These are phyloP conservation scores for Parasarocladium wereldwijsianum DNA, from an alignment of 2,329 filamentous ascomycete species.

Conservation along the genomic window DNA sequence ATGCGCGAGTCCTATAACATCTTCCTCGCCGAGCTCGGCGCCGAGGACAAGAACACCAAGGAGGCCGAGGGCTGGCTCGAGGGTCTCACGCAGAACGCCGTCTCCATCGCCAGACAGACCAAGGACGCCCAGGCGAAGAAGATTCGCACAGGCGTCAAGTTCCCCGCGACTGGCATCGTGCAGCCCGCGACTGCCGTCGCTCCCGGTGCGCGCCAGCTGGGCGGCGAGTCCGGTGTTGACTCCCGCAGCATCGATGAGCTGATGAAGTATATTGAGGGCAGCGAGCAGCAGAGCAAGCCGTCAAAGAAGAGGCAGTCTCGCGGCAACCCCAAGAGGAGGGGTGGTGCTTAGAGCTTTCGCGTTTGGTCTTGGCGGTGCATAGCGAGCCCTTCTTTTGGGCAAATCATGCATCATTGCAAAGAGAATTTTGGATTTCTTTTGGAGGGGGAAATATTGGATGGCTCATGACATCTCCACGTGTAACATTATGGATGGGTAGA, in stretches of 20 bases:
- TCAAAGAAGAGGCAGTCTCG: constrained; percentile 41
- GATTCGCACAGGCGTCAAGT: constrained; percentile 53
- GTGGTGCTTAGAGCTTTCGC: too few relatives aligned
- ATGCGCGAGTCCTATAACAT: constrained; percentile 98
- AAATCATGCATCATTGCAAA: too few relatives aligned
- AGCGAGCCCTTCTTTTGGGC: too few relatives aligned
- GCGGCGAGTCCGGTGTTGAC: too few relatives aligned
- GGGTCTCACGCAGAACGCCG: constrained; percentile 89
- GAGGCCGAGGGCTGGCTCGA: constrained; percentile 95
- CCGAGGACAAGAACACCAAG: constrained; percentile 93
- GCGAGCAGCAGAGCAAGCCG: constrained; percentile 33
- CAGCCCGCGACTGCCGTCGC: constrained; percentile 18
- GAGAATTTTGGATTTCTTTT: too few relatives aligned
- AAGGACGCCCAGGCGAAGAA: constrained; percentile 71
- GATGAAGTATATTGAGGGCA: constrained; percentile 85
- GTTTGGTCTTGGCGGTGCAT: too few relatives aligned
- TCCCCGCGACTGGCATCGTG: constrained; percentile 28
- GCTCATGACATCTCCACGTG: too few relatives aligned
- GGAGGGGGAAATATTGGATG: too few relatives aligned
- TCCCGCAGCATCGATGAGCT: constrained; percentile 84
- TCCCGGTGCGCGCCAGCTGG: constrained; percentile 14
- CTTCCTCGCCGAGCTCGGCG: constrained; percentile 74
- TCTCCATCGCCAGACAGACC: constrained; percentile 84
- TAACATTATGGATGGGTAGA: too few relatives aligned
- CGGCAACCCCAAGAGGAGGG: constrained; percentile 41